Evolutionary conservation across 495 filamentous ascomycete species (phyloP).

Genomic region (Bryoglossum gracile): DNA sequence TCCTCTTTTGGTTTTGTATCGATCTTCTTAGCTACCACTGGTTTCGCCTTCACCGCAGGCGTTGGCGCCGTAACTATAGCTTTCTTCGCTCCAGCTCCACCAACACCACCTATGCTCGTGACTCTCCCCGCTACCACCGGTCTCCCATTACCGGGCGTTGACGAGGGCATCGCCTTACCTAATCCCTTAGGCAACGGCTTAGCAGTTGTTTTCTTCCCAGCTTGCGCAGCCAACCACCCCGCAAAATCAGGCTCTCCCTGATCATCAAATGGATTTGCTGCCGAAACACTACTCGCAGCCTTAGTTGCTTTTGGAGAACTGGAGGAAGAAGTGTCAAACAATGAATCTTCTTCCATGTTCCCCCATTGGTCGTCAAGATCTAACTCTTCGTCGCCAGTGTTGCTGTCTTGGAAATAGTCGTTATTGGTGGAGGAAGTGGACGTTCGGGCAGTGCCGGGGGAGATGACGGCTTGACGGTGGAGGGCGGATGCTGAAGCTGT

Average conservation of each 20-base stretch:
- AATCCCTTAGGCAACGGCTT: slow-evolving; percentile 74
- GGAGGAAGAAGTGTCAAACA: slow-evolving; percentile 36
- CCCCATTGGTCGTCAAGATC: slow-evolving; percentile 54
- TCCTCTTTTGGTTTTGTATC: slow-evolving; percentile 49
- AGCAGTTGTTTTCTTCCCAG: slow-evolving; percentile 53
- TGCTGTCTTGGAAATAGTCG: slow-evolving; percentile 38
- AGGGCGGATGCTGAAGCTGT: slow-evolving; percentile 46
- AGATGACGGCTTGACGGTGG: slow-evolving; percentile 45
- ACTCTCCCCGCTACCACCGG: slow-evolving; percentile 27
- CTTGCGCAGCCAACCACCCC: slow-evolving; percentile 82
- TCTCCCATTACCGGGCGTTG: slow-evolving; percentile 24
- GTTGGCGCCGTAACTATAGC: slow-evolving; percentile 26
- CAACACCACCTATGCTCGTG: slow-evolving; percentile 30
- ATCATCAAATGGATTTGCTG: slow-evolving; percentile 61
- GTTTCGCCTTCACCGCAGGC: slow-evolving; percentile 30
- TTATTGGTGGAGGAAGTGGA: slow-evolving; percentile 36
- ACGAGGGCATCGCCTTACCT: no score
- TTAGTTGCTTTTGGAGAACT: slow-evolving; percentile 17
- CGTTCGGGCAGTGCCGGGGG: slow-evolving; percentile 35
- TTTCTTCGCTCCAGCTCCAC: slow-evolving; percentile 32
- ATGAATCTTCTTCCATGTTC: slow-evolving; percentile 47
- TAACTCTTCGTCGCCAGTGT: slow-evolving; percentile 48
- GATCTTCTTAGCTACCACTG: slow-evolving; percentile 40
- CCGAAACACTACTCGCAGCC: slow-evolving; percentile 6
- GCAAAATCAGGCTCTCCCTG: slow-evolving; percentile 88